Evolutionary conservation across 306 rosid genomes (phyloP).

Genomic region (Medicago ruthenica): DNA sequence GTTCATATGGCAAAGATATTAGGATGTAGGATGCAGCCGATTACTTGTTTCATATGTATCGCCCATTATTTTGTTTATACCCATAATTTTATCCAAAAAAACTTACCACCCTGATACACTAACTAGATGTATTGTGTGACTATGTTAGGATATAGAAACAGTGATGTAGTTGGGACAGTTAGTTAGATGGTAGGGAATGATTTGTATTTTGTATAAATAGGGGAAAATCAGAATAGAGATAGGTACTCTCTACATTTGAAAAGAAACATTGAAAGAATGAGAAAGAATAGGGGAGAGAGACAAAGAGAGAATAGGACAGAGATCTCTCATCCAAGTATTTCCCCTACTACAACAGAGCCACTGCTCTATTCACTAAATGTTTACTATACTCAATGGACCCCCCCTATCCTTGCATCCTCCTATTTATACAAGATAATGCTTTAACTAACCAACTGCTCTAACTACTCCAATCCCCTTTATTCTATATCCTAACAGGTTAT

Average conservation of each 20-base stretch:
- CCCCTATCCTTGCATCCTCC: not conserved
- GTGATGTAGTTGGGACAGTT: not conserved
- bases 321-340: not conserved
- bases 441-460: not conserved
- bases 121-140: not conserved
- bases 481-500: not conserved
- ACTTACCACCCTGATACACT: not conserved
- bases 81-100: not conserved
- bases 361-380: not conserved
- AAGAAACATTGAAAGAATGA: not conserved
- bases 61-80: not conserved
- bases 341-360: not conserved
- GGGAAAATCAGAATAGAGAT: not conserved
- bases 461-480: not conserved
- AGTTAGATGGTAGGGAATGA: not conserved
- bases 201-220: not conserved
- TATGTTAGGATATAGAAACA: not conserved
- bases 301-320: not conserved
- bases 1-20: not conserved
- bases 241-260: not conserved
- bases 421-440: not conserved
- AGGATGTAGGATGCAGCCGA: not conserved
- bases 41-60: not conserved
- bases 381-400: not conserved
- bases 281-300: not conserved